Evolutionary conservation across 192 early-diverging fungal genomes (phyloP).

Genomic region (Mortierella hygrophila): DNA sequence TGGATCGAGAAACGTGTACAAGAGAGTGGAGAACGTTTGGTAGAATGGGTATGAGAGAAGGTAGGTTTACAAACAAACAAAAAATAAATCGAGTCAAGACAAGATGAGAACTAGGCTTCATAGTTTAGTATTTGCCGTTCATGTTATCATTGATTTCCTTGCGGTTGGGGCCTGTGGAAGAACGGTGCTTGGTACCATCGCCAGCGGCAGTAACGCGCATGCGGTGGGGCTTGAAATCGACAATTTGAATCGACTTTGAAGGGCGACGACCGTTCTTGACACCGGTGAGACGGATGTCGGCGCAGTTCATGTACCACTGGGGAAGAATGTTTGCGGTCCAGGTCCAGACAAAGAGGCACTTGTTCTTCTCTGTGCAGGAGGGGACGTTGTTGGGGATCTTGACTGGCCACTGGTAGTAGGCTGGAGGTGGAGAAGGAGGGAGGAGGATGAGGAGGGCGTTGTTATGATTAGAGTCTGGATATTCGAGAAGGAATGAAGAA

Average conservation of each 20-base stretch:
- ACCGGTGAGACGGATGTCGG: constrained; percentile 71
- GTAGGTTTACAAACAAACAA: neutral
- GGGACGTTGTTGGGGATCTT: constrained; percentile 57
- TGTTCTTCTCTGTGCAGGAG: constrained; percentile 41
- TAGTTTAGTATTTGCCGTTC: constrained; percentile 24
- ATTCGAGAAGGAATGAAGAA: neutral
- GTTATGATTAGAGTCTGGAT: neutral
- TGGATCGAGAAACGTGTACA: too few species aligned
- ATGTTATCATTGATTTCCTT: constrained; percentile 38
- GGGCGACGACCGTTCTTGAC: constrained; percentile 19
- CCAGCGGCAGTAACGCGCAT: constrained; percentile 27
- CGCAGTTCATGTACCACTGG: constrained; percentile 85
- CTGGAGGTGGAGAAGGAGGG: neutral
- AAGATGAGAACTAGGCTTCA: too few species aligned
- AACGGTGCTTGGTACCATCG: constrained; percentile 40
- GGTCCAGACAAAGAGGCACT: constrained; percentile 61
- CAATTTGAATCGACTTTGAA: constrained; percentile 26
- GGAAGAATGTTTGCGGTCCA: constrained; percentile 81
- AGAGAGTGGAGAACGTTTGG: too few species aligned
- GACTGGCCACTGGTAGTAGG: constrained; percentile 55
- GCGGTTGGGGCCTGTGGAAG: constrained; percentile 27
- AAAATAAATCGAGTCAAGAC: neutral
- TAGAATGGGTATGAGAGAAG: too few species aligned
- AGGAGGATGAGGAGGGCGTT: neutral
- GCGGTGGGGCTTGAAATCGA: constrained; percentile 28